These are phyloP conservation scores for Vigna unguiculata DNA, from an alignment of 306 rosid genomes.

Conservation along the genomic window DNA sequence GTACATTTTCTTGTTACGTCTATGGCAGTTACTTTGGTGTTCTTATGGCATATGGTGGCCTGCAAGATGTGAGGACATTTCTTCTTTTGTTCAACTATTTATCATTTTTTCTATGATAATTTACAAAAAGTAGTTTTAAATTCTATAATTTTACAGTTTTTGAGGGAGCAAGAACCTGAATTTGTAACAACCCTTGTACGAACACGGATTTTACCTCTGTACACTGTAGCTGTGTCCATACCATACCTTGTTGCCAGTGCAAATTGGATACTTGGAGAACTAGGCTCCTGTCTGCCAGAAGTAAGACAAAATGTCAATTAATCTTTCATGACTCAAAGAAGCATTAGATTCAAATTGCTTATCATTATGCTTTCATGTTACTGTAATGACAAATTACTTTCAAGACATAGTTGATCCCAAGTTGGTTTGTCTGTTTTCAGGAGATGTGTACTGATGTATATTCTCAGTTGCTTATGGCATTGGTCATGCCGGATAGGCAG, in stretches of 20 bases:
- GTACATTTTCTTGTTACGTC: slow-evolving; percentile 32
- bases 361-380: slow-evolving; percentile 35
- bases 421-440: slow-evolving; percentile 57
- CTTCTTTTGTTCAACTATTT: slow-evolving; percentile 40
- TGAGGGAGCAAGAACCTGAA: slow-evolving; percentile 80
- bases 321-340: slow-evolving; percentile 41
- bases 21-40: slow-evolving; percentile 83
- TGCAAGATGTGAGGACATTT: slow-evolving; percentile 76
- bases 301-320: slow-evolving; percentile 57
- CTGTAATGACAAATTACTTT: neutral
- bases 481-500: slow-evolving; percentile 68
- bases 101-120: slow-evolving; percentile 28
- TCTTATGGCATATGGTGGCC: slow-evolving; percentile 84
- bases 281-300: slow-evolving; percentile 82
- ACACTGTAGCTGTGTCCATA: slow-evolving; percentile 50
- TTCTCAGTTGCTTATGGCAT: slow-evolving; percentile 76
- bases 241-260: slow-evolving; percentile 85
- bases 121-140: slow-evolving; percentile 2
- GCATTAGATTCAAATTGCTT: slow-evolving; percentile 16
- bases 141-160: slow-evolving; percentile 62
- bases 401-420: slow-evolving; percentile 6
- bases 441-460: slow-evolving; percentile 79
- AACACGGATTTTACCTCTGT: slow-evolving; percentile 74
- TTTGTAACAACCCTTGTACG: slow-evolving; percentile 59
- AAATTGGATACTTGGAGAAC: slow-evolving; percentile 96